Percentiles rank a stretch among this genome's conserved stretches.
Conservation (phyloP, 805 yeast species). For the Yarrowia sp. region DNA sequence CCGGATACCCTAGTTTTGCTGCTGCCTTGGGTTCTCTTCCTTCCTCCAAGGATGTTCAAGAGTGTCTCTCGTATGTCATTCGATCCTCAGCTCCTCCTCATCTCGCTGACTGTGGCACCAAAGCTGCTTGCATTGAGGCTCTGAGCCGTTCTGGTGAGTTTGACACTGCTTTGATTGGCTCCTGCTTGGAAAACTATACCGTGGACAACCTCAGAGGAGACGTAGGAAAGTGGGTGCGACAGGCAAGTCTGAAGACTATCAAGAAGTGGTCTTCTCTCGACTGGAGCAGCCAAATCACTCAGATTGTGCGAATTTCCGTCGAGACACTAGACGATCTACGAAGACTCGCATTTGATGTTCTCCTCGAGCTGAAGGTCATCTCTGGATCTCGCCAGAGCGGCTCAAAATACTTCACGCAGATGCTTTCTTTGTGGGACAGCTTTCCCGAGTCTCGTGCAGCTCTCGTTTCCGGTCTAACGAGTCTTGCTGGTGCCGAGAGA, state of each 20-base stretch:
- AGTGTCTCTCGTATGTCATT: neutral
- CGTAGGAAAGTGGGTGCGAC: conserved; percentile 77
- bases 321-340: conserved; percentile 5
- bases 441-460: neutral
- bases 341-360: neutral
- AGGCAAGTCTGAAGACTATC: conserved; percentile 46
- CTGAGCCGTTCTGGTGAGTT: conserved; percentile 26
- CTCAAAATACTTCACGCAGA: neutral
- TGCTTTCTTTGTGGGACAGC: neutral
- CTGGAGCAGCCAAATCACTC: conserved; percentile 22
- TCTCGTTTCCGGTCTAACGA: neutral
- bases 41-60: neutral
- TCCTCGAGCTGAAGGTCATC: neutral
- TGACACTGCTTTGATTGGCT: conserved; percentile 29
- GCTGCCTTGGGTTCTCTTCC: conserved; percentile 9
- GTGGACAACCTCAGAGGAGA: conserved; percentile 75
- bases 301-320: conserved; percentile 8
- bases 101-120: neutral
- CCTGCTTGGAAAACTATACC: conserved; percentile 69
- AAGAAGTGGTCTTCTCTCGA: conserved; percentile 34
- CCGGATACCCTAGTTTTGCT: neutral
- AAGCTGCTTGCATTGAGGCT: conserved; percentile 32
- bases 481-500: conserved; percentile 16
- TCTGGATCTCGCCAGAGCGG: neutral
- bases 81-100: neutral